Percentiles rank a stretch among this genome's conserved stretches.
These are phyloP conservation scores for Cadophora sp. DNA, from an alignment of 2,329 filamentous ascomycete species.

Conservation along the genomic window DNA sequence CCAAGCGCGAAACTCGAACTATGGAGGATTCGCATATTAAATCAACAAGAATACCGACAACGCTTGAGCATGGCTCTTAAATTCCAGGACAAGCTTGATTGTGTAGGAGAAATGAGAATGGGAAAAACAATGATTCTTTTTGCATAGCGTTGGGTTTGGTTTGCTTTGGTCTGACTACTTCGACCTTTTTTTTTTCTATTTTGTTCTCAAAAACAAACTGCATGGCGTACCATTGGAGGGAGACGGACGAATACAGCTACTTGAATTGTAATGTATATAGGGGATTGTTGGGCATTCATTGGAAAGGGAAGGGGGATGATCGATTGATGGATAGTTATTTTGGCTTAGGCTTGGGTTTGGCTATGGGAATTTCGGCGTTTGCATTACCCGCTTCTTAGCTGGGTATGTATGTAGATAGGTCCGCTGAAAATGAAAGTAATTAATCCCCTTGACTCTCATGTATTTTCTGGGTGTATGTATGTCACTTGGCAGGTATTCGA, in stretches of 20 bases:
- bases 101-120: neutral
- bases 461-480: too few species aligned
- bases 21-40: conserved; percentile 44
- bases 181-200: neutral
- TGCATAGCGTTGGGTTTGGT: conserved; percentile 18
- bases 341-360: neutral
- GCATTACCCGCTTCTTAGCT: conserved; percentile 10
- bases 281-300: neutral
- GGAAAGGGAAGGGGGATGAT: conserved; percentile 8
- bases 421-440: conserved; percentile 4
- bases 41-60: neutral
- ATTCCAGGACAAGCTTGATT: neutral
- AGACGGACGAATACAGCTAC: neutral
- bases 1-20: conserved; percentile 43
- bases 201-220: neutral
- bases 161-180: neutral
- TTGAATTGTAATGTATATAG: conserved; percentile 18
- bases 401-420: conserved; percentile 13
- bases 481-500: too few species aligned
- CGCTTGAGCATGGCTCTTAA: neutral
- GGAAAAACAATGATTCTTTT: neutral
- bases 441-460: neutral
- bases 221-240: conserved; percentile 16
- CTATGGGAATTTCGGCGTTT: neutral
- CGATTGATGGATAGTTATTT: neutral